Evolutionary conservation across 352 stramenopile genomes (phyloP).

Genomic region (Phytophthora cryptogea): DNA sequence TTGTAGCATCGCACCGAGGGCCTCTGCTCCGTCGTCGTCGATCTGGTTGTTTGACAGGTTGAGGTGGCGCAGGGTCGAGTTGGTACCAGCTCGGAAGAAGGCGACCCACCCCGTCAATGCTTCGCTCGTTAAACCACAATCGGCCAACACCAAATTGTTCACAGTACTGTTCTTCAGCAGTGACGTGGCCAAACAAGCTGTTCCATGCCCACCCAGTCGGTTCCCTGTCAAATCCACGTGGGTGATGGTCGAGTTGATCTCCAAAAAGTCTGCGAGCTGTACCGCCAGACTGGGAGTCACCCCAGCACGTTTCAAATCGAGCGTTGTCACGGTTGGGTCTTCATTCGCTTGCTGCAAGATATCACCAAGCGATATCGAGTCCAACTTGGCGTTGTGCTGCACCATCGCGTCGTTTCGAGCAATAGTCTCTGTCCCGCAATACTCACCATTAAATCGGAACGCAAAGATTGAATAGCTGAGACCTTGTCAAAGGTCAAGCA

Average conservation of each 20-base stretch:
- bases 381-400: conserved; percentile 34
- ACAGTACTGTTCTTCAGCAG: conserved; percentile 40
- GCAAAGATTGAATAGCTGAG: conserved; percentile 12
- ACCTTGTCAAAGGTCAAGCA: conserved; percentile 3
- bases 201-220: conserved; percentile 41
- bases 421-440: conserved; percentile 3
- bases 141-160: conserved; percentile 26
- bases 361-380: conserved; percentile 24
- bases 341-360: conserved; percentile 27
- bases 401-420: conserved; percentile 13
- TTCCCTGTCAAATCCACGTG: conserved; percentile 46
- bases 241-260: conserved; percentile 44
- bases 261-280: conserved; percentile 52
- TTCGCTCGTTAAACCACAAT: conserved; percentile 39
- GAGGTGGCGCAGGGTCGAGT: conserved; percentile 32
- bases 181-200: conserved; percentile 39
- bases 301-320: conserved; percentile 32
- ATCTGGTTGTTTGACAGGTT: conserved; percentile 51
- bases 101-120: conserved; percentile 32
- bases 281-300: conserved; percentile 49
- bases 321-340: conserved; percentile 11
- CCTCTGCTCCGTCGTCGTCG: conserved; percentile 33
- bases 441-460: conserved; percentile 15
- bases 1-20: conserved; percentile 34
- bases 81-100: conserved; percentile 31